Evolutionary conservation across 148 eudicot genomes (phyloP).

Genomic region (Chenopodium quinoa): DNA sequence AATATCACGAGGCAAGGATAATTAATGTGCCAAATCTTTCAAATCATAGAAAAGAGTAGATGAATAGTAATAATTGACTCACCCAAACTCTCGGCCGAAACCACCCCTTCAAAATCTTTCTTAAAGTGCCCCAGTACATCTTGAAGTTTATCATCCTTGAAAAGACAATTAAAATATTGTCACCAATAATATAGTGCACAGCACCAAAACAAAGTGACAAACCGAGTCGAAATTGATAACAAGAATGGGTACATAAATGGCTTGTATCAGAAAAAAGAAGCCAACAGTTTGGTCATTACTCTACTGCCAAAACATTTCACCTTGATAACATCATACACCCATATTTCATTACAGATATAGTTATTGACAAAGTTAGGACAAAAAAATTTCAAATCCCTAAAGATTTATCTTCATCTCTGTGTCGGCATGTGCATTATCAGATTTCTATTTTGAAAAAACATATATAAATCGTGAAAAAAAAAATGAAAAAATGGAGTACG

Average conservation of each 20-base stretch:
- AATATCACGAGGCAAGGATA: constrained; percentile 33
- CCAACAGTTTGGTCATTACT: constrained; percentile 1
- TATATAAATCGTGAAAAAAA: not conserved
- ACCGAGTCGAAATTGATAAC: not conserved
- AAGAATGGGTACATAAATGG: not conserved
- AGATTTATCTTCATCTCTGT: not conserved
- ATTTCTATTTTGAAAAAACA: not conserved
- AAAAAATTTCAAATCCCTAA: not conserved
- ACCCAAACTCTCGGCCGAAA: constrained; percentile 96
- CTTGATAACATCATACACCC: not conserved
- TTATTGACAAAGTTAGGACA: not conserved
- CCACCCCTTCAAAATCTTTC: constrained; percentile 97
- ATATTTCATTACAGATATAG: not conserved
- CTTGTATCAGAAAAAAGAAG: not conserved
- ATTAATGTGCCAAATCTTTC: constrained; percentile 11
- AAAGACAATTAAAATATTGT: constrained; percentile 14
- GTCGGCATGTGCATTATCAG: too few relatives aligned
- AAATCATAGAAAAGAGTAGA: constrained; percentile 15
- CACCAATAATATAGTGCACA: not conserved
- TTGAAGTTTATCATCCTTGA: constrained; percentile 92
- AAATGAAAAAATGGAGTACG: not conserved
- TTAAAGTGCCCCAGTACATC: constrained; percentile 87
- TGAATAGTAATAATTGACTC: constrained; percentile 32
- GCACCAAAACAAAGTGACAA: not conserved
- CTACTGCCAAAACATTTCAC: not conserved